Conservation (phyloP, 2,329 filamentous ascomycete genomes). For the Penicillium sp. region DNA sequence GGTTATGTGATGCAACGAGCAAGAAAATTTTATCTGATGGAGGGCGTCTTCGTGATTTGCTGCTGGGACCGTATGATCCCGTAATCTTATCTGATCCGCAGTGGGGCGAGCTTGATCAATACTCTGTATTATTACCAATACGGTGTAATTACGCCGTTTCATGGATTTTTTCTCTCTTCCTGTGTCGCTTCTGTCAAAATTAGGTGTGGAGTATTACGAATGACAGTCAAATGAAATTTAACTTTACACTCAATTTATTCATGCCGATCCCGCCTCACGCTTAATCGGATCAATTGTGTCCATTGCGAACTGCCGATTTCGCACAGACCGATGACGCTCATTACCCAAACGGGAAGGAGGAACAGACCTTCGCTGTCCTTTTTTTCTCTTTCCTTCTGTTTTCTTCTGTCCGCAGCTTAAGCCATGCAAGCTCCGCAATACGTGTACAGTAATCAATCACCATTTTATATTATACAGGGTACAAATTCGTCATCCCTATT, state of each 20-base stretch:
- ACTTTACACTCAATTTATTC: background rate
- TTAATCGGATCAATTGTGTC: background rate
- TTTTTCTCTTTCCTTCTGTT: too few relatives aligned
- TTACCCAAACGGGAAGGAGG: background rate
- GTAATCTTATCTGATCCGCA: conserved; percentile 15
- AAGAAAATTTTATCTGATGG: conserved; percentile 15
- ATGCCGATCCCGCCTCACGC: background rate
- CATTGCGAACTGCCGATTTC: background rate
- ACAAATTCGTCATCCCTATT: too few relatives aligned
- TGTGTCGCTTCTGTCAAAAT: background rate
- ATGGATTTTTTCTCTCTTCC: background rate
- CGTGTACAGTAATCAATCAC: too few relatives aligned
- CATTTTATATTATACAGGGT: too few relatives aligned
- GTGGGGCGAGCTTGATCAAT: background rate
- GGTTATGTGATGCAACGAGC: too few relatives aligned
- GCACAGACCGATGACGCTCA: background rate
- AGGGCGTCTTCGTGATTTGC: conserved; percentile 3
- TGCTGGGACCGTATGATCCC: background rate
- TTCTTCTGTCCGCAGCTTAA: too few relatives aligned
- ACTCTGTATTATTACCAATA: background rate
- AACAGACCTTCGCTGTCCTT: too few relatives aligned
- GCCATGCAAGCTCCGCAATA: too few relatives aligned
- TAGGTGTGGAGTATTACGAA: background rate
- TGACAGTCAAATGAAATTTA: background rate
- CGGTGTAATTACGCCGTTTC: background rate